Evolutionary conservation across 2,329 filamentous ascomycete species (phyloP).

Genomic region (Alternaria sp.): DNA sequence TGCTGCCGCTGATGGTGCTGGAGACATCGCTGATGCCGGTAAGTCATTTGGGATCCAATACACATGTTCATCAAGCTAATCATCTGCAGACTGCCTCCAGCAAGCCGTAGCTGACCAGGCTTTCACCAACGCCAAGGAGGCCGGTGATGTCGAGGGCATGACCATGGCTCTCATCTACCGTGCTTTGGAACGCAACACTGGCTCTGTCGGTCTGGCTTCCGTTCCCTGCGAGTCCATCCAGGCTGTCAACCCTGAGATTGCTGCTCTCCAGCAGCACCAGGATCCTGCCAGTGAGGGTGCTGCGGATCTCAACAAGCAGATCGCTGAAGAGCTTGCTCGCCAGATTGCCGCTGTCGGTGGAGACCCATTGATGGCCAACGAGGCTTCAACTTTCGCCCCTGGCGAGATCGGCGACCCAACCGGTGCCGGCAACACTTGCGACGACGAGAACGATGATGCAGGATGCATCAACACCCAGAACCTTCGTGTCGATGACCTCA

Average conservation of each 20-base stretch:
- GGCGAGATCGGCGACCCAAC: constrained; percentile 62
- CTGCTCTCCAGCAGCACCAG: constrained; percentile 68
- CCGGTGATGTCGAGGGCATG: constrained; percentile 61
- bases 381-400: constrained; percentile 68
- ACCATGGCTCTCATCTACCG: constrained; percentile 61
- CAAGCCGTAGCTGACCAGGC: constrained; percentile 65
- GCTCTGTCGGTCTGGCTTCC: constrained; percentile 62
- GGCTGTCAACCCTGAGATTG: constrained; percentile 70
- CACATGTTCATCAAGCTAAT: constrained; percentile 12
- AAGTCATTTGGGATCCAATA: constrained; percentile 1
- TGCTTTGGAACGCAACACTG: constrained; percentile 67
- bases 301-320: constrained; percentile 64
- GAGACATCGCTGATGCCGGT: constrained; percentile 56
- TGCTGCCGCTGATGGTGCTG: constrained; percentile 57
- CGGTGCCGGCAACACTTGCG: constrained; percentile 60
- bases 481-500: constrained; percentile 62
- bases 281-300: constrained; percentile 68
- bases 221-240: constrained; percentile 61
- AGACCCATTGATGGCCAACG: constrained; percentile 66
- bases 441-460: constrained; percentile 54
- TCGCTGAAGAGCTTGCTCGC: constrained; percentile 64
- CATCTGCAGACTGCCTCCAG: constrained; percentile 60
- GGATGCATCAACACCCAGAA: constrained; percentile 63
- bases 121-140: constrained; percentile 65
- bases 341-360: constrained; percentile 68